Base-by-base conservation (phyloP, 305 asterid species). In the Fraxinus platypoda region DNA sequence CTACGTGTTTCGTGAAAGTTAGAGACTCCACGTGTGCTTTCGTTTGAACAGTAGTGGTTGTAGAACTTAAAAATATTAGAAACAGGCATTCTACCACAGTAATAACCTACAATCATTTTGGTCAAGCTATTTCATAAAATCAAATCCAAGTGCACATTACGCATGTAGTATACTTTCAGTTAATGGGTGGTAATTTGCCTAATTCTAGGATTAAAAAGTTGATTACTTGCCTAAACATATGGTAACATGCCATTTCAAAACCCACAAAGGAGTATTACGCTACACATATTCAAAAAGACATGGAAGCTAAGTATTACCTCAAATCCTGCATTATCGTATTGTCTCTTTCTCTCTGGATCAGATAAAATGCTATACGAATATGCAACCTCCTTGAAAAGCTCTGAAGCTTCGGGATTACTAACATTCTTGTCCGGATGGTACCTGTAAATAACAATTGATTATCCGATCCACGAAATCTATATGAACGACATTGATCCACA, bases 371-470 rank as follows among this genome's bases (percentile, higher is more conserved):
- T 93, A 84, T 97, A 94, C 21, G 99, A 97, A 90, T 93, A 94
- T 78, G 99, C 99, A 81, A 97, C 99, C 91, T 94, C 98, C 88
- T 94, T 94, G 91, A 96, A 96, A 81, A 88, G 97, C 82, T 94
- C 99, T 37, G 99, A 92, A 68, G 99, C 99, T 93, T 96, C 98
- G 71, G 98, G 98, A 89, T 96, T 96, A 84, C 88, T 93, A 74
- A 94, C 98, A 89, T 94, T 94, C 90, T 96, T 96, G 87, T 96
- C 99, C 3, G 98, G 99, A 89, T 96, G 99, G 91, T 96, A 96
- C 92, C 98, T 96, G 92, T 84, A 78, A 82, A 78, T 57, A 59
- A 77, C 75, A 64, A 74, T 68, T 83, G 57, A 34, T 78, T 80
- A 43, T 79, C 72, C 71, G 84, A 62, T 37, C 77, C 66, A 78